A percentile compares a stretch with the other conserved stretches of the same genome.
Conservation (phyloP, 495 filamentous ascomycete species). For the Lasiosphaeria miniovina region DNA sequence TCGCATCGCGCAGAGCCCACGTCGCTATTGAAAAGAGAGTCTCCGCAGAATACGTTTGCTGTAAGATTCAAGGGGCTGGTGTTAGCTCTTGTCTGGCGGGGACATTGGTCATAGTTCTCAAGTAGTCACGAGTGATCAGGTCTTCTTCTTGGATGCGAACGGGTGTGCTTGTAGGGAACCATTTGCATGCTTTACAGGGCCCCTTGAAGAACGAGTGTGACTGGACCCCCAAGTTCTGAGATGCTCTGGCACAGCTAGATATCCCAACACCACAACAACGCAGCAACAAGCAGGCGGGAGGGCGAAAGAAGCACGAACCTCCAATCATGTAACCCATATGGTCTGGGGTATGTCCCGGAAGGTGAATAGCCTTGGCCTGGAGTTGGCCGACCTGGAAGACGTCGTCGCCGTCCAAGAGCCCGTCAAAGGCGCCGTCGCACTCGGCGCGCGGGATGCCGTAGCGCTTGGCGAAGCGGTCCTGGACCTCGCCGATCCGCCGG, state of each 20-base stretch:
- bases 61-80: background rate
- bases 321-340: constrained; percentile 60
- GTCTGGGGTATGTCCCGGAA: constrained; percentile 62
- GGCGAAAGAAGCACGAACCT: constrained; percentile 22
- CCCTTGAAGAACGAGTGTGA: too few species aligned
- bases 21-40: constrained; percentile 59
- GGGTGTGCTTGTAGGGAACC: too few species aligned
- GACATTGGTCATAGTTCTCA: too few species aligned
- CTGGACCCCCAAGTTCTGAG: too few species aligned
- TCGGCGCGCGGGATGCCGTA: constrained; percentile 46
- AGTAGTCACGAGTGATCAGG: too few species aligned
- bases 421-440: constrained; percentile 47
- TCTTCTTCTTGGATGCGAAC: too few species aligned
- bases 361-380: constrained; percentile 45
- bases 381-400: constrained; percentile 49
- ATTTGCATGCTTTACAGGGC: too few species aligned
- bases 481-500: constrained; percentile 51
- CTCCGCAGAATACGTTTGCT: constrained; percentile 60
- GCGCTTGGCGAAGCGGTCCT: constrained; percentile 44
- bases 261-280: background rate
- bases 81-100: too few species aligned
- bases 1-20: constrained; percentile 59
- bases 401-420: constrained; percentile 53
- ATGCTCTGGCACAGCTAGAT: too few species aligned
- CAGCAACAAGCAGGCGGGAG: background rate